These are phyloP conservation scores for Wickerhamiella sorbophila DNA, from an alignment of 805 yeast species.

Conservation along the genomic window DNA sequence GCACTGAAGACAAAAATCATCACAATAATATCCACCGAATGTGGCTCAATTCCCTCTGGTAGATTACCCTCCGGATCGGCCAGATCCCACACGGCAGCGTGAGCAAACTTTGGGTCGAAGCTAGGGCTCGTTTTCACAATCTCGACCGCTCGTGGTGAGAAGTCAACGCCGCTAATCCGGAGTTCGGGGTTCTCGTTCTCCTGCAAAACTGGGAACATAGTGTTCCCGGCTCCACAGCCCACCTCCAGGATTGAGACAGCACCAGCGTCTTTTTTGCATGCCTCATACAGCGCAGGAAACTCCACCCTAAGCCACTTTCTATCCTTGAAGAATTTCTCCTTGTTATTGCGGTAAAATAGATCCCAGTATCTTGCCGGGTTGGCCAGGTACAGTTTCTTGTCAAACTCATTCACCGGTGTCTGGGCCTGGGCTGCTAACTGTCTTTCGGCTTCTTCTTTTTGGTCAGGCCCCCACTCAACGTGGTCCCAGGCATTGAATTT, in stretches of 20 bases:
- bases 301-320: constrained; percentile 93
- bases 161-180: constrained; percentile 73
- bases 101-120: constrained; percentile 48
- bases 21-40: constrained; percentile 82
- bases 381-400: constrained; percentile 56
- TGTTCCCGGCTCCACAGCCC: constrained; percentile 98
- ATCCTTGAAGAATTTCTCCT: constrained; percentile 90
- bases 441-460: constrained; percentile 55
- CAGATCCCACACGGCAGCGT: constrained; percentile 90
- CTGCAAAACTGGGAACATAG: constrained; percentile 76
- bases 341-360: constrained; percentile 76
- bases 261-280: constrained; percentile 60
- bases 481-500: constrained; percentile 93
- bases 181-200: constrained; percentile 72
- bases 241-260: constrained; percentile 68
- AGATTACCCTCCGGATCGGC: constrained; percentile 56
- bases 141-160: constrained; percentile 78
- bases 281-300: constrained; percentile 71
- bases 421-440: constrained; percentile 63
- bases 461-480: constrained; percentile 95
- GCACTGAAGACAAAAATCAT: constrained; percentile 94
- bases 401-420: constrained; percentile 77
- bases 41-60: constrained; percentile 74
- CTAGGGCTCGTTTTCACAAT: constrained; percentile 52
- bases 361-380: constrained; percentile 96